These are phyloP conservation scores for Syzygium aromaticum DNA, from an alignment of 345 rosid genomes.

Conservation along the genomic window DNA sequence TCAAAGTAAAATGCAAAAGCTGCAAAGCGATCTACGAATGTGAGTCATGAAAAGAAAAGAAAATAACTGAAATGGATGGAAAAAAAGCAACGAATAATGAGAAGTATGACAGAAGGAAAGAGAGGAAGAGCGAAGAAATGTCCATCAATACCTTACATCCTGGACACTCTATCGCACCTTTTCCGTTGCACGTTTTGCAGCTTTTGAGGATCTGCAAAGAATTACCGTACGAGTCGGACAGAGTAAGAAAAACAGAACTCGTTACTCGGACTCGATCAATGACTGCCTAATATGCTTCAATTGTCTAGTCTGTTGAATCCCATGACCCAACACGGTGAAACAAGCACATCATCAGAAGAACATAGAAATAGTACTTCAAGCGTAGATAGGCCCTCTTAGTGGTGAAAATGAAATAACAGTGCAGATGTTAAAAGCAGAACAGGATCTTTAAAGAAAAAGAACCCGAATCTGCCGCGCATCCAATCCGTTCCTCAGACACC, in stretches of 20 bases:
- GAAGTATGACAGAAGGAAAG: not conserved
- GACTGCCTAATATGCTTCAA: not conserved
- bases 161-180: slow-evolving; percentile 70
- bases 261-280: not conserved
- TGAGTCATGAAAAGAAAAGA: not conserved
- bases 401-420: not conserved
- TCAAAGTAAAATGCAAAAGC: not conserved
- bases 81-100: not conserved
- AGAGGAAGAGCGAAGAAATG: not conserved
- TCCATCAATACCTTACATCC: slow-evolving; percentile 56
- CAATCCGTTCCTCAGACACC: not conserved
- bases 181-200: slow-evolving; percentile 56
- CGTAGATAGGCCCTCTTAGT: not conserved
- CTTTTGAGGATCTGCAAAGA: slow-evolving; percentile 36
- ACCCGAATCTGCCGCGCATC: not conserved
- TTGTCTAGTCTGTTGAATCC: not conserved
- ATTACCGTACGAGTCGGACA: not conserved
- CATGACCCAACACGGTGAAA: not conserved
- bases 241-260: not conserved
- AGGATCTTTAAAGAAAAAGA: not conserved
- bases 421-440: not conserved
- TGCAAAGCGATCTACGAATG: not conserved
- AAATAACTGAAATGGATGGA: not conserved
- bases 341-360: not conserved
- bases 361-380: not conserved